Base-by-base conservation (phyloP, 2,329 filamentous ascomycete genomes). In the Claviceps lovelessii region DNA sequence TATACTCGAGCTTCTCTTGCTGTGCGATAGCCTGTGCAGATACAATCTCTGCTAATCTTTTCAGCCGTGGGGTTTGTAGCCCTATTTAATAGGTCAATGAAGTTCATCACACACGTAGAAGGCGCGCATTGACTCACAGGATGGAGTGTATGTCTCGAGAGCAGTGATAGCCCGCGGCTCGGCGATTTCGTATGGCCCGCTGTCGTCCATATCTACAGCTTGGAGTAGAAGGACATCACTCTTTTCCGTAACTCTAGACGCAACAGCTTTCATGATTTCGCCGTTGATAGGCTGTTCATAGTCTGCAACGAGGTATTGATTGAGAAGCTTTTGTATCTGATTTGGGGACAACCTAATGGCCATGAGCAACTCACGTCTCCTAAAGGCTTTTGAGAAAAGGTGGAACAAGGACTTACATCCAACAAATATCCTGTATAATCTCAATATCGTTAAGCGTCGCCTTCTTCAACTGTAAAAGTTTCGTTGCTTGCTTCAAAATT, bases 391-490 rank as follows among this genome's bases (percentile, higher is more conserved):
- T 5, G 28, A 23, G 19, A 46, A 28, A 23, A 8, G 13, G 39
- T 51, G 37, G 19, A n/a, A 9, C 33, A 5, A 23, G 9, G 15
- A 80, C 88, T 83, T 74, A 94, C 91, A 97, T 97, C 91, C 91
- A 97, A 80, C 93, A 98, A 64, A 98, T 98, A 69, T 98, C 93
- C 75, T 98, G 93, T 65, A 98, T 98, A 64, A 98, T 98, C 73
- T 98, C 93, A 64, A 98, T 98, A 66, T 98, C 93, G 69, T 97
- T 98, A 67, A 98, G 74, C 1, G 93, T 98, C 9, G 93, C 93
- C 76, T 98, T 98, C 84, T 98, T 98, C 59, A 98, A 78, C 71
- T 98, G 93, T 60, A 98, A 78, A 60, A 98, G 84, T 75, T 98
- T 98, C 23, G 93, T 98, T 53, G 93, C 93, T 88, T 97, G 91